Base-by-base conservation (phyloP, 192 early-diverging fungal species). In the Coemansia reversa region DNA sequence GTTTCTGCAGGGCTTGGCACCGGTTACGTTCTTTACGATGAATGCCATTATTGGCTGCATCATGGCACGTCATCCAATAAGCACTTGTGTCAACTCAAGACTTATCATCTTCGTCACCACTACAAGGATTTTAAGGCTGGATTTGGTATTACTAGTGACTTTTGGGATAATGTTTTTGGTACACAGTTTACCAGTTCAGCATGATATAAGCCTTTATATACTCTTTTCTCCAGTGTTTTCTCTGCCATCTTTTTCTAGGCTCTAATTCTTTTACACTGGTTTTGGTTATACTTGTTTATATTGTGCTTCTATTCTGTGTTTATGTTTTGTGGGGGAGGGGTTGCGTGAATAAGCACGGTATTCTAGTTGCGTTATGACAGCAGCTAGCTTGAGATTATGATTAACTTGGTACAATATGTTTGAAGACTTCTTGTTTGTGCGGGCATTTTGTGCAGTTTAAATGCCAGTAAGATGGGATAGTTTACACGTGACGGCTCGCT, bases 1-100 rank as follows among this genome's bases (percentile, higher is more conserved):
- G 78, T 94, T 8, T 79, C 87, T 60, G 82, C 89, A 7, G 96
- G 96, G 3, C 82, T 89, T 22, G 70, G 89, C 28, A 69, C 85
- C 32, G 96, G 94, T 30, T 98, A 94, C 67, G 81, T 98, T 32
- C 67, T 88, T n/a, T 98, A 98, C 79, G 96, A 98, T 68, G 77
- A 91, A 65, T 92, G 87, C 11, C 96, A 98, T 69, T 98, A 96
- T 74, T 94, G 94, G 83, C 85, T 95, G 27, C 96, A 98, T 76
- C 96, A 98, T 73, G 92, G 91, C 45, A 83, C 85, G 27, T 89
- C 92, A 7, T 79, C 84, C 58, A 82, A 84, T 47, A 69, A 83
- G 42, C 88, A 93, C 76, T 85, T 94, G 58, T 84, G 80, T 51
- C 87, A 91, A 59, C 92, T 98, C 87, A 98, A 98, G 74, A 88